Conservation (phyloP, 208 protist genomes). For the Crithidia thermophila region DNA sequence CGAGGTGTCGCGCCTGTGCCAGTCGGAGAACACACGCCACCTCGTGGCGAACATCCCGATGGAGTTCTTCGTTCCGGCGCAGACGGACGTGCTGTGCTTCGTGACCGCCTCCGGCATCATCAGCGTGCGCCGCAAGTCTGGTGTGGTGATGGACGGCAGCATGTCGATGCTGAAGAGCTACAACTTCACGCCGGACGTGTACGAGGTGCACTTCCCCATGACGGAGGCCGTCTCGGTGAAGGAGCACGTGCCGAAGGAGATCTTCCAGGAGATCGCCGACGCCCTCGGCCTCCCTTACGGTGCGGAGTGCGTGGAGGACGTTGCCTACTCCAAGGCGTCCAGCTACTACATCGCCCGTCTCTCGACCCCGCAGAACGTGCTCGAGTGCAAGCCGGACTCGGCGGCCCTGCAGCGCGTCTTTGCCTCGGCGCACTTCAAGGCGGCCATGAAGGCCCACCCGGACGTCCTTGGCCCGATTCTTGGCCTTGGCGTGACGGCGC, state of each 20-base stretch:
- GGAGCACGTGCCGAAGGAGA: slow-evolving; percentile 29
- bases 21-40: slow-evolving; percentile 40
- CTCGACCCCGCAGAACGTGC: slow-evolving; percentile 34
- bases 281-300: slow-evolving; percentile 51
- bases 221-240: slow-evolving; percentile 46
- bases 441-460: slow-evolving; percentile 34
- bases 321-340: slow-evolving; percentile 34
- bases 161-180: slow-evolving; percentile 25
- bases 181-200: slow-evolving; percentile 39
- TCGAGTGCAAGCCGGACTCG: slow-evolving; percentile 36
- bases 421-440: slow-evolving; percentile 27
- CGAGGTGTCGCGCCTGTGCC: slow-evolving; percentile 46
- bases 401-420: slow-evolving; percentile 37
- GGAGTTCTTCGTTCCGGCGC: slow-evolving; percentile 59
- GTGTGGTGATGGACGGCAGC: slow-evolving; percentile 4
- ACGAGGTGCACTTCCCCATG: slow-evolving; percentile 71
- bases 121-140: slow-evolving; percentile 40
- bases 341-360: slow-evolving; percentile 52
- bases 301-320: slow-evolving; percentile 44
- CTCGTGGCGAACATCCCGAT: slow-evolving; percentile 48
- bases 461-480: slow-evolving; percentile 28
- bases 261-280: slow-evolving; percentile 31
- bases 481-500: slow-evolving; percentile 42
- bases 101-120: slow-evolving; percentile 57
- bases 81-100: slow-evolving; percentile 71